A percentile compares a stretch with the other conserved stretches of the same genome.
Conservation (phyloP, 2,329 filamentous ascomycete species). For the Neurospora crassa region DNA sequence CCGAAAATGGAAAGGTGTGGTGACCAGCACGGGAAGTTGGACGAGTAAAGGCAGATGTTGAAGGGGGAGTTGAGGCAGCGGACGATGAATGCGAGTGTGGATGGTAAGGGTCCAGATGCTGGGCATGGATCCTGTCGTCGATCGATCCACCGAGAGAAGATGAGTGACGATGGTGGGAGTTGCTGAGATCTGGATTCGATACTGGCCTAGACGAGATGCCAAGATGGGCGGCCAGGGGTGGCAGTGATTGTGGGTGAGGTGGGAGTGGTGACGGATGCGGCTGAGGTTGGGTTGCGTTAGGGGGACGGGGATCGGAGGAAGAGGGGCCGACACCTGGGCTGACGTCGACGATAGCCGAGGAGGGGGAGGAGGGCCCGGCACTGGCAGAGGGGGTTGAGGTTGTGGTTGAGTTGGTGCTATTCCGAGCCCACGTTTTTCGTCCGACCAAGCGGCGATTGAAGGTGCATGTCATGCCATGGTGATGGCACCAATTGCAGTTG, state of each 20-base stretch:
- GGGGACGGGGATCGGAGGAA: not conserved
- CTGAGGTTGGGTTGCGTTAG: too few species aligned
- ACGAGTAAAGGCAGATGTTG: not conserved
- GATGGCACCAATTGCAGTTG: slow-evolving; percentile 42
- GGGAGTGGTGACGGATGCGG: not conserved
- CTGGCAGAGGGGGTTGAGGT: not conserved
- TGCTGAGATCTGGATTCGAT: not conserved
- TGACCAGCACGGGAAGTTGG: not conserved
- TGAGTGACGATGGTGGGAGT: not conserved
- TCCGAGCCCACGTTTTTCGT: not conserved
- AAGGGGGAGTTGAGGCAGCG: not conserved
- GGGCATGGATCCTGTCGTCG: not conserved
- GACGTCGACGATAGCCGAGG: not conserved
- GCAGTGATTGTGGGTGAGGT: not conserved
- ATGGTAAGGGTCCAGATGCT: not conserved
- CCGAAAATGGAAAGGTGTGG: not conserved
- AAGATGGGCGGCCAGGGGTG: not conserved
- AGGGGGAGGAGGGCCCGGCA: not conserved
- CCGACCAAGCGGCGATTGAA: slow-evolving; percentile 24
- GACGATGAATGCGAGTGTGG: not conserved
- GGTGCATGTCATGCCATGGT: slow-evolving; percentile 37
- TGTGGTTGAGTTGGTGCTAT: not conserved
- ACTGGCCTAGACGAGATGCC: not conserved
- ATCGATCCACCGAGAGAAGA: not conserved
- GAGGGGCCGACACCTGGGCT: not conserved